Evolutionary conservation across 1,139 yeast genomes (phyloP).

Genomic region (Pichia sp.): DNA sequence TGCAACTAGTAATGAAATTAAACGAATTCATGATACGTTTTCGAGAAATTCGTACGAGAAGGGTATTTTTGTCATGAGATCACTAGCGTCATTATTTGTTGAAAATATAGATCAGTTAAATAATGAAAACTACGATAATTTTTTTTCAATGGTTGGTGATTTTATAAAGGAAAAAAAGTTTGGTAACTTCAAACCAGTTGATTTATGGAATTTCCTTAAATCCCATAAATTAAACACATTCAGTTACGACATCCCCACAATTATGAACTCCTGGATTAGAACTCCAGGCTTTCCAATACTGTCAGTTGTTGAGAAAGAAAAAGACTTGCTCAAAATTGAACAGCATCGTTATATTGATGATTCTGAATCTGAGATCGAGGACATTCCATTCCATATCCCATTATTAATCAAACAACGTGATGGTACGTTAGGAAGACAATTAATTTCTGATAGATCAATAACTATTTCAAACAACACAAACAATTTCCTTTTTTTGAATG

Average conservation of each 20-base stretch:
- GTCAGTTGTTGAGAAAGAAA: constrained; percentile 32
- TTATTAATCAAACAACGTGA: constrained; percentile 38
- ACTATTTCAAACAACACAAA: constrained; percentile 30
- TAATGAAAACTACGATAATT: constrained; percentile 31
- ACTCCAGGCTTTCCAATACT: constrained; percentile 55
- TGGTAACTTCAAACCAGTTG: constrained; percentile 45
- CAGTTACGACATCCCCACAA: constrained; percentile 34
- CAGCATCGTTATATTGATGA: constrained; percentile 47
- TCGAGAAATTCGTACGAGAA: constrained; percentile 54
- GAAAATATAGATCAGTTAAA: constrained; percentile 23
- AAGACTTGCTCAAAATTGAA: constrained; percentile 30
- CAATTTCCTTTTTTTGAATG: constrained; percentile 36
- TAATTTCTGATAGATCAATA: constrained; percentile 44
- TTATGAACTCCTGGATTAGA: constrained; percentile 54
- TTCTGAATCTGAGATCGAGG: constrained; percentile 34
- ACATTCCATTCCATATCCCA: constrained; percentile 48
- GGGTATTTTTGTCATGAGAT: constrained; percentile 55
- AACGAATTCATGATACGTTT: constrained; percentile 42
- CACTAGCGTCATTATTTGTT: constrained; percentile 42
- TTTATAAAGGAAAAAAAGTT: constrained; percentile 36
- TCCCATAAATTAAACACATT: constrained; percentile 21
- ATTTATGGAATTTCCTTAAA: constrained; percentile 43
- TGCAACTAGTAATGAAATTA: constrained; percentile 26
- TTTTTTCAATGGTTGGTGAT: constrained; percentile 36
- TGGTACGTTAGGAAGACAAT: constrained; percentile 34